These are phyloP conservation scores for Pelargonium cotyledonis DNA, from an alignment of 441 rosid species.

Conservation along the genomic window DNA sequence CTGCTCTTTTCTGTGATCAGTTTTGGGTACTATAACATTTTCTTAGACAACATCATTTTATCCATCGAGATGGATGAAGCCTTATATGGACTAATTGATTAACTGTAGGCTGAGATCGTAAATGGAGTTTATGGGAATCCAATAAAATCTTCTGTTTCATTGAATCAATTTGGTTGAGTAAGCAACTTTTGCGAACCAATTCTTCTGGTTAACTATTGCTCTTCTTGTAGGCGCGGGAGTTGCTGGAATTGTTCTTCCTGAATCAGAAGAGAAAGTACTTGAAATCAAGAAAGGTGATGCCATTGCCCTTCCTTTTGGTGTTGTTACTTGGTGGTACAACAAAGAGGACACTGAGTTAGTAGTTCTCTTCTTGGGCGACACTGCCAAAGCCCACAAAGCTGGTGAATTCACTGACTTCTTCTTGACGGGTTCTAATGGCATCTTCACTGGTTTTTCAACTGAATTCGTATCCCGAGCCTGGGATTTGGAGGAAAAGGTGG, in stretches of 20 bases:
- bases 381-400: constrained; percentile 39
- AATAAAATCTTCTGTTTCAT: no score
- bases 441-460: constrained; percentile 13
- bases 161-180: no score
- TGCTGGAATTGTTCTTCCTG: constrained; percentile 84
- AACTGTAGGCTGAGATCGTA: no score
- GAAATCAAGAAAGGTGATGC: constrained; percentile 55
- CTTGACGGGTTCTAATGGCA: constrained; percentile 64
- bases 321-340: not conserved
- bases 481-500: constrained; percentile 43
- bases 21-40: no score
- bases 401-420: constrained; percentile 71
- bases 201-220: not conserved
- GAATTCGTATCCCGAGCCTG: constrained; percentile 67
- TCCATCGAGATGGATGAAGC: no score
- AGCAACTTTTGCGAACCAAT: no score
- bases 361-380: no score
- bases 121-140: no score
- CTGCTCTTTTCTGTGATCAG: no score
- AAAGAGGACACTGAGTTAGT: constrained; percentile 26
- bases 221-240: constrained; percentile 52
- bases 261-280: constrained; percentile 60
- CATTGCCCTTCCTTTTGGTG: constrained; percentile 79
- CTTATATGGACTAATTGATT: no score
- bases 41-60: no score